Percentiles rank a stretch among this genome's conserved stretches.
Conservation (phyloP, 192 early-diverging fungal genomes). For the Obelidium mucronatum region DNA sequence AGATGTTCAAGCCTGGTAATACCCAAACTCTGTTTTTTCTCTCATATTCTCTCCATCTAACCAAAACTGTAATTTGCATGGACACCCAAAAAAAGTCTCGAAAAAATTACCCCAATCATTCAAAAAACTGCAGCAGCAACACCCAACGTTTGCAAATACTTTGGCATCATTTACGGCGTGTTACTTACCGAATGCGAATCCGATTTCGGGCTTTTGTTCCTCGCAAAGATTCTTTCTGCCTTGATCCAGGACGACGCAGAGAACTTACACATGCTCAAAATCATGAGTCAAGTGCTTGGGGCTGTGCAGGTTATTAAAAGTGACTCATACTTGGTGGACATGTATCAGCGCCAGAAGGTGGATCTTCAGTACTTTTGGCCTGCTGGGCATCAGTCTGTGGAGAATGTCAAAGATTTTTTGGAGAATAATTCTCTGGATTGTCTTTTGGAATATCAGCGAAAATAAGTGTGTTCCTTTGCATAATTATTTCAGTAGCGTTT, state of each 20-base stretch:
- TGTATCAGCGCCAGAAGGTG: conserved; percentile 22
- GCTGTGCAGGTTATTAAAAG: neutral
- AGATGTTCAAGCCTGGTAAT: neutral
- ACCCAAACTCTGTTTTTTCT: too few species aligned
- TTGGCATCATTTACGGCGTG: conserved; percentile 22
- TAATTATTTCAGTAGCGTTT: too few species aligned
- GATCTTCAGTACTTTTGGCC: too few species aligned
- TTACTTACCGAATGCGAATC: conserved; percentile 29
- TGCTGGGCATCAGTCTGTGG: too few species aligned
- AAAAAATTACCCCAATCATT: conserved; percentile 1
- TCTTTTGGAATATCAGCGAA: too few species aligned
- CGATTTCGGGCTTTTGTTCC: conserved; percentile 33
- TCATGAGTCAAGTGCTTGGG: conserved; percentile 7
- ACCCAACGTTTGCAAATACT: conserved; percentile 23
- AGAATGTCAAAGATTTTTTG: too few species aligned
- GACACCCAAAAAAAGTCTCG: too few species aligned
- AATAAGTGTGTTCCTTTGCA: too few species aligned
- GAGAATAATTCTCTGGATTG: too few species aligned
- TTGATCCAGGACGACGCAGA: conserved; percentile 44
- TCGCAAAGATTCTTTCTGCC: conserved; percentile 37
- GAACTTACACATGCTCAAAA: neutral
- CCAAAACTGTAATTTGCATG: too few species aligned
- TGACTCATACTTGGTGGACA: neutral
- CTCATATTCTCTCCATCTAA: too few species aligned
- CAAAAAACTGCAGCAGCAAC: neutral